Base-by-base conservation (phyloP, 2,329 filamentous ascomycete genomes). In the Neurospora sp. region DNA sequence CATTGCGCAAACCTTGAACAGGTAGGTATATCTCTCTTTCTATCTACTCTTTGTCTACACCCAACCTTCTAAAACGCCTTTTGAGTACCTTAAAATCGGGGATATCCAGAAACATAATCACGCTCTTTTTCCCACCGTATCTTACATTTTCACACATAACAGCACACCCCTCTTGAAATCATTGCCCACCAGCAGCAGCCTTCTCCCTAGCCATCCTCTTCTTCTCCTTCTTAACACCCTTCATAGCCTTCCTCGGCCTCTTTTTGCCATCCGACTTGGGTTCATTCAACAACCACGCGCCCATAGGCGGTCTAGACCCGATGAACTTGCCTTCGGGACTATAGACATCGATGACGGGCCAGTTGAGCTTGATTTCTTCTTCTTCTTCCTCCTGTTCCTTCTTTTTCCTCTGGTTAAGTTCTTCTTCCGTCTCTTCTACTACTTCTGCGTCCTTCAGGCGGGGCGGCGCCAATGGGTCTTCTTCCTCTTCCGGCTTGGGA, bases 281-380 rank as follows among this genome's bases (percentile, higher is more conserved):
- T 77, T 87, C 88, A 73, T 86, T 86, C 68, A 90, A 78, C 71
- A 90, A 71, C 86, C 89, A 93, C 7, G 88, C 92, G 75, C 91
- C 89, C 83, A 96, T 89, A 1, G 92, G 91, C 73, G 78, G 79
- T 42, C 93, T 84, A 10, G 82, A 81, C 0, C 85, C 90, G 38
- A 98, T 83, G 75, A 91, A 96, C 75, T 88, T 89, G n/a, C 96
- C 96, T 70, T 93, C 86, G 0, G 96, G 96, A 38, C 87, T 91
- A 76, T 91, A 97, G 0, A 98, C 88, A 74, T 98, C 94, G 7
- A 99, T 86, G 10, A 89, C 83, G 0, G 93, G 93, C 83, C 88
- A 89, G 28, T 81, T 79, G 0, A 79, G 78, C 74, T 83, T 79
- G 70, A 71, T 36, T 68, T 70, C 72, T n/a, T 70, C 71, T 10